Conservation (phyloP, 352 stramenopile genomes). For the Globisporangium echinulatum region DNA sequence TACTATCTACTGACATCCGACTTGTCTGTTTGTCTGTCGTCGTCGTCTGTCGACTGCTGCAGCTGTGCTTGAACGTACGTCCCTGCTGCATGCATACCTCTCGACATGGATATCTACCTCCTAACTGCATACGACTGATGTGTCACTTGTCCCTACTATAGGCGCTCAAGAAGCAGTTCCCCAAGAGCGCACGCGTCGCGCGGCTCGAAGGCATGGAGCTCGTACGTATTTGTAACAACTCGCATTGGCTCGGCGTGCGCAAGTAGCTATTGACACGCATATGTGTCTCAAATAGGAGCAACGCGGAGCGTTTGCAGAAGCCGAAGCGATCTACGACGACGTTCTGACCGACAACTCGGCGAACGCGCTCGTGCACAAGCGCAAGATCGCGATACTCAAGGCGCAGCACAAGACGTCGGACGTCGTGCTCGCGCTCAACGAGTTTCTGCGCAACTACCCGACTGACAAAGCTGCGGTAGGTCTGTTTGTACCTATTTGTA, state of each 20-base stretch:
- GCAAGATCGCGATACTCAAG: constrained; percentile 60
- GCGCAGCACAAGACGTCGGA: constrained; percentile 56
- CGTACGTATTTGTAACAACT: constrained; percentile 1
- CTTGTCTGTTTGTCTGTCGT: constrained; percentile 1
- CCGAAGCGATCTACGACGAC: constrained; percentile 52
- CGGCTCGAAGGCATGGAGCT: constrained; percentile 54
- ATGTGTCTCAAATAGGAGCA: constrained; percentile 19
- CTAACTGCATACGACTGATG: not conserved
- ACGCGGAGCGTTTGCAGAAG: constrained; percentile 45
- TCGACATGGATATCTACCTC: no score
- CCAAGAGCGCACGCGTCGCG: constrained; percentile 48
- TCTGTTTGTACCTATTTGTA: not conserved
- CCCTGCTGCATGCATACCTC: not conserved
- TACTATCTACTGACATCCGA: no score
- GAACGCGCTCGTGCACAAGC: constrained; percentile 55
- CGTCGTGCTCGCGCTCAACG: constrained; percentile 48
- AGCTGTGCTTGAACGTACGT: constrained; percentile 13
- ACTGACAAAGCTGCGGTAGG: constrained; percentile 47
- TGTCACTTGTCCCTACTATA: constrained; percentile 1
- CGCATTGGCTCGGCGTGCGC: not conserved
- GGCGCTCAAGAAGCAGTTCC: constrained; percentile 49
- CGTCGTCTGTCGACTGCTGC: not conserved
- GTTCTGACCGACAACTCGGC: constrained; percentile 48
- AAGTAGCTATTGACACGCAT: no score
- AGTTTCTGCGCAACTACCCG: constrained; percentile 47